These are phyloP conservation scores for Aegilops speltoides DNA, from an alignment of 176 grass and related monocot genomes.

Conservation along the genomic window DNA sequence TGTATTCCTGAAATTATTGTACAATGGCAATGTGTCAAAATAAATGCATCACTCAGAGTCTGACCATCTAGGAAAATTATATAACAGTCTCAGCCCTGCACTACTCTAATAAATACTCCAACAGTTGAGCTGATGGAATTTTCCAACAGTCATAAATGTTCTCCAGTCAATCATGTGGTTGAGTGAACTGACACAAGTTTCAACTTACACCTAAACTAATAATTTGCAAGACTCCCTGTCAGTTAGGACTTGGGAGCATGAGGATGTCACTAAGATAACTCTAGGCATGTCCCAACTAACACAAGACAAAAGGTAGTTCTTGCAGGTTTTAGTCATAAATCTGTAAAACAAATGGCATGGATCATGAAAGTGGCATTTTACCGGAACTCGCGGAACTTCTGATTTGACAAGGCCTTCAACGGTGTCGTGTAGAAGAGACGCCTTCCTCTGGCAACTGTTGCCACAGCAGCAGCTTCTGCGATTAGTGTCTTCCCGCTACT, in stretches of 20 bases:
- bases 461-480: slow-evolving; percentile 91
- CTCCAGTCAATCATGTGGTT: slow-evolving; percentile 3
- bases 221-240: neutral
- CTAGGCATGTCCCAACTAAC: neutral
- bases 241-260: neutral
- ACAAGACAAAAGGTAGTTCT: neutral
- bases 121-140: slow-evolving; percentile 3
- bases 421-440: slow-evolving; percentile 95
- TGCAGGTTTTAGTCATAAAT: neutral
- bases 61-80: slow-evolving; percentile 9
- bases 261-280: neutral
- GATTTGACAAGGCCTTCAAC: slow-evolving; percentile 94
- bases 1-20: slow-evolving; percentile 63
- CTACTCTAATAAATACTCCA: neutral
- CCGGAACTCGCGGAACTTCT: slow-evolving; percentile 95
- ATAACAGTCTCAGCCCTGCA: neutral
- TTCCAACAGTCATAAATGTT: slow-evolving; percentile 18
- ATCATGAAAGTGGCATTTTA: slow-evolving; percentile 29
- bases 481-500: slow-evolving; percentile 97
- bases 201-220: slow-evolving; percentile 10
- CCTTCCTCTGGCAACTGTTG: slow-evolving; percentile 79
- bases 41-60: slow-evolving; percentile 14
- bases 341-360: slow-evolving; percentile 6
- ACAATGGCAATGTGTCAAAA: slow-evolving; percentile 37
- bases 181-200: neutral